phyloP scores from a whole-genome alignment of 495 filamentous ascomycete species.

The Penicillium manginii region DNA sequence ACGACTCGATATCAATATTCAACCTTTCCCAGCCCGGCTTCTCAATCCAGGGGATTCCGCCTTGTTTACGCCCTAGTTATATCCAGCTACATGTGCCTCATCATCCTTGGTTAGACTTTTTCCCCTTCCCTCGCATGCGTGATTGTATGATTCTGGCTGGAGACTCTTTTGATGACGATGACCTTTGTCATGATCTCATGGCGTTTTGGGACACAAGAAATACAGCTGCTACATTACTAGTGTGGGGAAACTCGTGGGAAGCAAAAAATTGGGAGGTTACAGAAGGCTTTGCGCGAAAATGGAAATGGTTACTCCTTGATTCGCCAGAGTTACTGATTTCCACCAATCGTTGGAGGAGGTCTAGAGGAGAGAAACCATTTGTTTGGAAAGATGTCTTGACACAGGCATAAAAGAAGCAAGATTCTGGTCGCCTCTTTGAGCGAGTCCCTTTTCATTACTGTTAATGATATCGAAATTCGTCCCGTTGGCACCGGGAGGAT shows the following conservation, averaged over 20 bases:
- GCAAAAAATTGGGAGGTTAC: slow-evolving; percentile 48
- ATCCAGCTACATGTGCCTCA: slow-evolving; percentile 30
- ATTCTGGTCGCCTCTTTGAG: too few species aligned
- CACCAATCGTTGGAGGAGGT: slow-evolving; percentile 48
- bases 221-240: slow-evolving; percentile 31
- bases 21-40: slow-evolving; percentile 20
- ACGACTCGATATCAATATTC: slow-evolving; percentile 32
- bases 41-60: slow-evolving; percentile 23
- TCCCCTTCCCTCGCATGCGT: slow-evolving; percentile 33
- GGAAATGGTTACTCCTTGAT: slow-evolving; percentile 44
- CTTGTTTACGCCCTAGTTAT: slow-evolving; percentile 26
- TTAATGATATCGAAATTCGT: too few species aligned
- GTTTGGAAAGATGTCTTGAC: slow-evolving; percentile 12
- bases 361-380: slow-evolving; percentile 35
- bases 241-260: slow-evolving; percentile 52
- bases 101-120: slow-evolving; percentile 39
- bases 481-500: too few species aligned
- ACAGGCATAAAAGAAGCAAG: too few species aligned
- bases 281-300: slow-evolving; percentile 43
- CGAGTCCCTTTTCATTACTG: too few species aligned
- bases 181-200: slow-evolving; percentile 32
- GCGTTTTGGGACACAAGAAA: slow-evolving; percentile 27
- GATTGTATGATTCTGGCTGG: slow-evolving; percentile 31
- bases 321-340: slow-evolving; percentile 40
- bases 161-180: slow-evolving; percentile 26